phyloP scores from a whole-genome alignment of 2,329 filamentous ascomycete species.

The Diplodia seriata region DNA sequence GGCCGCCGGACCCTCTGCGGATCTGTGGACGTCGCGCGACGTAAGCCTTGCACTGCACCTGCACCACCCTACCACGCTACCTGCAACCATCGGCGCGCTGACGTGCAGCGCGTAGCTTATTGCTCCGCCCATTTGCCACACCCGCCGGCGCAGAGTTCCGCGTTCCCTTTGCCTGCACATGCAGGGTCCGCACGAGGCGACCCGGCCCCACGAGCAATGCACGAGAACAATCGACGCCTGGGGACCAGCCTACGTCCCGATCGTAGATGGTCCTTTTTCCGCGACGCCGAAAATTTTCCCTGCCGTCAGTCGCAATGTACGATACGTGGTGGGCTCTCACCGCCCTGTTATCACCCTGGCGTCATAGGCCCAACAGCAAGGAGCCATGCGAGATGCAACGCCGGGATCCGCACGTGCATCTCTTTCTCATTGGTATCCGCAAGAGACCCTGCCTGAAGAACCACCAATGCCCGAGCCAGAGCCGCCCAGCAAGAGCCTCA shows the following conservation, averaged over 20 bases:
- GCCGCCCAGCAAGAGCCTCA: not conserved
- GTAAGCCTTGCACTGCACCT: not conserved
- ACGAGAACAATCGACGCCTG: not conserved
- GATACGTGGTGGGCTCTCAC: not conserved
- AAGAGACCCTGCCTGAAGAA: too few species aligned
- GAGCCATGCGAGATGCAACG: not conserved
- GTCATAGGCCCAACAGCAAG: not conserved
- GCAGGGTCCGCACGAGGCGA: constrained; percentile 12
- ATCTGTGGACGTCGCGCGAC: constrained; percentile 9
- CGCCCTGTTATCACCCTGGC: constrained; percentile 1
- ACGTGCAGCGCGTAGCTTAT: not conserved
- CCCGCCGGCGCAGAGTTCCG: too few species aligned
- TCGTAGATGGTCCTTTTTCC: not conserved
- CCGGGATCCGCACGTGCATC: not conserved
- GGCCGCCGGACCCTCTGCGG: not conserved
- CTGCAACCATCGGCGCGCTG: not conserved
- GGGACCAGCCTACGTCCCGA: not conserved
- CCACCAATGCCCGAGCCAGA: not conserved
- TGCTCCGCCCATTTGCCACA: not conserved
- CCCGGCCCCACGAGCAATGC: constrained; percentile 1
- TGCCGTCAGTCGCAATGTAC: not conserved
- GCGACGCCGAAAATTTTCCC: not conserved
- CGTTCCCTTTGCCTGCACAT: not conserved
- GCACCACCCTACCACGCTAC: too few species aligned
- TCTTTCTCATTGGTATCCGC: not conserved